Conservation (phyloP, 768 basidiomycete species). For the Gymnopilus dilepis region DNA sequence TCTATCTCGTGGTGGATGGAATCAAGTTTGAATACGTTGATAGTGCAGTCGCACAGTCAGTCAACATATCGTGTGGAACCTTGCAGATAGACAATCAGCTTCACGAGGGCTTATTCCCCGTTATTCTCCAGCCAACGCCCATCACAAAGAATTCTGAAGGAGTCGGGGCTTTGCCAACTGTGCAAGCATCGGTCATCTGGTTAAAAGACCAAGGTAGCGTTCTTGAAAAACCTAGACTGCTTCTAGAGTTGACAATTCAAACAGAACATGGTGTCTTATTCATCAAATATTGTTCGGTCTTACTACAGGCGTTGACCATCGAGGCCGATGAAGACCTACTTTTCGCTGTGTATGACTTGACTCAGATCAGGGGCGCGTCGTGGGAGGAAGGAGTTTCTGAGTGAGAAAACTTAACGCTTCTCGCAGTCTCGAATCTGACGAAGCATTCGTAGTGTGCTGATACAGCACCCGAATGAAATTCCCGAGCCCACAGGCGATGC, state of each 20-base stretch:
- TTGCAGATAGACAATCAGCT: constrained; percentile 98
- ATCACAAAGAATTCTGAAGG: constrained; percentile 76
- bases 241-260: neutral
- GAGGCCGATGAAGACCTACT: constrained; percentile 98
- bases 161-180: constrained; percentile 83
- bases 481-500: constrained; percentile 72
- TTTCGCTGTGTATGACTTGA: constrained; percentile 90
- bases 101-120: constrained; percentile 94
- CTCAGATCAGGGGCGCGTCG: constrained; percentile 87
- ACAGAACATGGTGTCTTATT: constrained; percentile 98
- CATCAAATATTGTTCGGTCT: constrained; percentile 94
- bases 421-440: constrained; percentile 3
- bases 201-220: constrained; percentile 88
- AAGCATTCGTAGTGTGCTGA: constrained; percentile 54
- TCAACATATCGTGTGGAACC: constrained; percentile 82
- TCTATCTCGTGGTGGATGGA: constrained; percentile 81
- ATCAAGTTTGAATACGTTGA: constrained; percentile 87
- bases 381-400: constrained; percentile 84
- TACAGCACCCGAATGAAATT: constrained; percentile 69
- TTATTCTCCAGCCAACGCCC: constrained; percentile 93
- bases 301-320: constrained; percentile 92
- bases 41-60: constrained; percentile 77
- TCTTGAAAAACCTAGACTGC: neutral
- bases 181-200: constrained; percentile 88
- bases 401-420: constrained; percentile 47